Conservation (phyloP, 176 grass and related monocot species). For the Bonia amplexicaulis region DNA sequence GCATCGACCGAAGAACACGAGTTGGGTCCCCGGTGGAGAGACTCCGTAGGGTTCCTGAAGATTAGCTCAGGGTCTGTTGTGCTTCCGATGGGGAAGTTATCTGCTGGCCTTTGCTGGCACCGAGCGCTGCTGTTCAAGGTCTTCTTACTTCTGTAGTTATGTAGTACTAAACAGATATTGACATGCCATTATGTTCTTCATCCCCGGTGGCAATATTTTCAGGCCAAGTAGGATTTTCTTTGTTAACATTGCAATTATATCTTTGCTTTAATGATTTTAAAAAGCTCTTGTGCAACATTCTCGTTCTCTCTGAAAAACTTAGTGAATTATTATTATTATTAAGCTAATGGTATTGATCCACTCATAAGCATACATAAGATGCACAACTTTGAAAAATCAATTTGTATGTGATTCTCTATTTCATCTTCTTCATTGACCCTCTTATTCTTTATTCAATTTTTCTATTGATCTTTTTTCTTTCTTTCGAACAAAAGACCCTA, state of each 20-base stretch:
- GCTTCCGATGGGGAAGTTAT: conserved; percentile 72
- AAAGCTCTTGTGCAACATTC: background rate
- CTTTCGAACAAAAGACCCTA: conserved; percentile 37
- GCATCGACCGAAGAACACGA: conserved; percentile 48
- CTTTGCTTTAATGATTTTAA: conserved; percentile 1
- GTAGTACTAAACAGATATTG: background rate
- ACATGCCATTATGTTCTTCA: background rate
- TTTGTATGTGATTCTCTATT: background rate
- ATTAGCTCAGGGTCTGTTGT: conserved; percentile 59
- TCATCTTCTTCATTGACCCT: background rate
- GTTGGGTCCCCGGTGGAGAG: conserved; percentile 53
- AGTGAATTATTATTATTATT: background rate
- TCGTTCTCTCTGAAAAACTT: background rate
- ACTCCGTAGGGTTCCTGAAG: conserved; percentile 45
- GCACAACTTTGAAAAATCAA: background rate
- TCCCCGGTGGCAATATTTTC: background rate
- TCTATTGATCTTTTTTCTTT: conserved; percentile 16
- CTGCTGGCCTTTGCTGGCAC: conserved; percentile 64
- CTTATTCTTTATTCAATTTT: background rate
- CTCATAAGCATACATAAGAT: background rate
- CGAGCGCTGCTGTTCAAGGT: conserved; percentile 83
- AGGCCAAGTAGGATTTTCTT: background rate
- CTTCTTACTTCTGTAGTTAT: conserved; percentile 5
- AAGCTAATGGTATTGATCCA: background rate
- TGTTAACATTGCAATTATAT: background rate